A percentile compares a stretch with the other conserved stretches of the same genome.
phyloP scores from a whole-genome alignment of 2,329 filamentous ascomycete genomes.

The Phialophora macrospora region DNA sequence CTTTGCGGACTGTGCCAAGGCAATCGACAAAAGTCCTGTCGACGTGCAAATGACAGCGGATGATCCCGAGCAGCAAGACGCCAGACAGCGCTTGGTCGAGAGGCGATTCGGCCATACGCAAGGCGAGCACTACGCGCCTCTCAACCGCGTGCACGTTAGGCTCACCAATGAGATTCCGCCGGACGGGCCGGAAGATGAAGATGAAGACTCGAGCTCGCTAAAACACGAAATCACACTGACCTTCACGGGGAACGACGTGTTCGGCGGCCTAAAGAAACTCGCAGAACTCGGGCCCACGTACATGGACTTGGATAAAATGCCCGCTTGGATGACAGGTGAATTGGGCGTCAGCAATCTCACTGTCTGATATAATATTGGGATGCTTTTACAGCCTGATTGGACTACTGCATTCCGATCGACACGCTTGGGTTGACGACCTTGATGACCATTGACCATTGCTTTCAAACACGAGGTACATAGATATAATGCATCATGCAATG shows the following conservation, averaged over 20 bases:
- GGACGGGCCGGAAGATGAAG: background rate
- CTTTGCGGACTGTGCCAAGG: slow-evolving; percentile 55
- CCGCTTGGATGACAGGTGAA: slow-evolving; percentile 89
- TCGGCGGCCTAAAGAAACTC: slow-evolving; percentile 76
- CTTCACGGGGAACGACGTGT: slow-evolving; percentile 77
- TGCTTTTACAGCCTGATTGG: background rate
- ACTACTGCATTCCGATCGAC: background rate
- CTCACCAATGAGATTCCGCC: slow-evolving; percentile 17
- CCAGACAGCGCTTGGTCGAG: slow-evolving; percentile 16
- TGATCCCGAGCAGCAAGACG: slow-evolving; percentile 1
- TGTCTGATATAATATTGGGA: slow-evolving; percentile 48
- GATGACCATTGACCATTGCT: background rate
- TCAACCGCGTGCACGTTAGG: slow-evolving; percentile 35
- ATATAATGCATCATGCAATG: background rate
- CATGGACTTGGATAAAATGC: slow-evolving; percentile 77
- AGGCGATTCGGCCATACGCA: slow-evolving; percentile 33
- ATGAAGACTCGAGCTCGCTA: background rate
- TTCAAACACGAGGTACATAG: background rate
- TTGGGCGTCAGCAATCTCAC: slow-evolving; percentile 76
- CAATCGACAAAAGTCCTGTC: slow-evolving; percentile 10
- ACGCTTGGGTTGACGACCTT: background rate
- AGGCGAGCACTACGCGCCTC: slow-evolving; percentile 29
- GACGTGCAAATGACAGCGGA: slow-evolving; percentile 11
- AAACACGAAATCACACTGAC: slow-evolving; percentile 43
- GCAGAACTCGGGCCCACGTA: slow-evolving; percentile 67